Evolutionary conservation across 495 filamentous ascomycete species (phyloP), one percentile per base, ranked within the genome.

Genomic region (Letharia lupina): DNA sequence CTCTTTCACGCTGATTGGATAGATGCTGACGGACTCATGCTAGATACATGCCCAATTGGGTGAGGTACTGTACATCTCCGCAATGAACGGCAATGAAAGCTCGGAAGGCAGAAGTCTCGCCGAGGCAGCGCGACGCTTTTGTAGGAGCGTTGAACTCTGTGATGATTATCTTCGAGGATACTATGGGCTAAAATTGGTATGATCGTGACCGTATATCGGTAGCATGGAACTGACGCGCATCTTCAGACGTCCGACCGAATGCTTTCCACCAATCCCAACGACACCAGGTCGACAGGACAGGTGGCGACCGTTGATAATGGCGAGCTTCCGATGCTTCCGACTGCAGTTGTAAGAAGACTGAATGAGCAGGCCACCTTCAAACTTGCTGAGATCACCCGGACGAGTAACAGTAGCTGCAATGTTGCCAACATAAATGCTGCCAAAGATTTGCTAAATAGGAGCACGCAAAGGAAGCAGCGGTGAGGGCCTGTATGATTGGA

Each of bases 81-180:
- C 86, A 37, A 23, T 57, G 16, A 79, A 80, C 61, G 72, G 77
- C 67, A 68, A 70, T 4, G 72, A 77, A 18, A 77, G 74, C 4
- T 70, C 75, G 12, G 72, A 79, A 35, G 68, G 77, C 50, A 83
- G 83, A 67, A 77, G 81, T 60, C 78, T 93, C 67, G 74, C 80
- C 33, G 89, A 90, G 71, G 87, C 92, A 10, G 77, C 96, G 61
- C 87, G 89, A 66, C 83, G 91, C 67, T 98, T 94, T 72, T 89
- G 89, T 67, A 82, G 94, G 67, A 94, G 91, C 71, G 84, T 98
- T 65, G 94, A 98, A 77, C 83, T 98, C 40, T 97, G 93, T 73
- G 89, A 95, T 65, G 88, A 89, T 73, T 98, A 97, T 75, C 74
- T 98, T 64, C 85, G 94, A 64, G 94, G 93, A 3, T 93, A 89